Conservation (phyloP, 83 land plant genomes). For the Thuja plicata region DNA sequence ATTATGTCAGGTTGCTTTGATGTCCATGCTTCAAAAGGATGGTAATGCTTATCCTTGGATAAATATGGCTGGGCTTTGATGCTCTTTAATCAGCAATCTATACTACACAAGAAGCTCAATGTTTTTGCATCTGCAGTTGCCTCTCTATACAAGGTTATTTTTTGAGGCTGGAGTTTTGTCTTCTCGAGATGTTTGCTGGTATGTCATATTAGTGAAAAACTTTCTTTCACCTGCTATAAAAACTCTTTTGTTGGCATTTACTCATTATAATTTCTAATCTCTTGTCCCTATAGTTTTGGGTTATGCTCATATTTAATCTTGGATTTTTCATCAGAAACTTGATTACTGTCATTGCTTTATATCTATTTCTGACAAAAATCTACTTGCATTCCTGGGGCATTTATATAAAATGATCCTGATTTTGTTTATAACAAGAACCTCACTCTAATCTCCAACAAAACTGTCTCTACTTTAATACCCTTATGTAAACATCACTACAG, state of each 20-base stretch:
- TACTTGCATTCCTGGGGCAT: background rate
- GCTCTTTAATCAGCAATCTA: background rate
- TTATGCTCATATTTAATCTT: background rate
- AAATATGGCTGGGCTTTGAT: background rate
- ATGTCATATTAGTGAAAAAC: background rate
- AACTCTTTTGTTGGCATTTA: background rate
- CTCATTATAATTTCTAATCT: background rate
- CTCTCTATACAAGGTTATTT: background rate
- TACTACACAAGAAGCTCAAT: background rate
- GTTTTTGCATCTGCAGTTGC: background rate
- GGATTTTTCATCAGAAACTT: background rate
- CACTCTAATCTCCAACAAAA: background rate
- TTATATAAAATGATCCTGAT: background rate
- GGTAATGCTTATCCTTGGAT: slow-evolving; percentile 1
- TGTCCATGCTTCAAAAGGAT: slow-evolving; percentile 3
- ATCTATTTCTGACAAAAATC: background rate
- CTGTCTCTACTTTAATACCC: background rate
- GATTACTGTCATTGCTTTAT: background rate
- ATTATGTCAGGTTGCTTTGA: slow-evolving; percentile 3
- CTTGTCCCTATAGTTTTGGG: background rate
- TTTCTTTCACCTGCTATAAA: background rate
- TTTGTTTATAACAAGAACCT: background rate
- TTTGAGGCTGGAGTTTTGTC: background rate
- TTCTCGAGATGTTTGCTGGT: background rate
- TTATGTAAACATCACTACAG: background rate